phyloP scores from a whole-genome alignment of 2,329 filamentous ascomycete species.

The Xylaria sp. region DNA sequence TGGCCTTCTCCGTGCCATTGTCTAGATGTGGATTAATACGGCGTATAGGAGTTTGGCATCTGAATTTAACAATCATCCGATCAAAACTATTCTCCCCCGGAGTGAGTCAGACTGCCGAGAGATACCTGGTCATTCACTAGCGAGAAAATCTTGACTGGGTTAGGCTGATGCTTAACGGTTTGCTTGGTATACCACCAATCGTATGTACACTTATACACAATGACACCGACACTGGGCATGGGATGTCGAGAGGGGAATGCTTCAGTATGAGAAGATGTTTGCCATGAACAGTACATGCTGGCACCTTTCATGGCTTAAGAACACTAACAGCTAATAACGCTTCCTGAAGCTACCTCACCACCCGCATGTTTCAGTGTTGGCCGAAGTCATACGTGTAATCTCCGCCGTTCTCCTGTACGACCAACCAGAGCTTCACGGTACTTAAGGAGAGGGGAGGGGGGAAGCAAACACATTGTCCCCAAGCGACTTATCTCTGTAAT shows the following conservation, averaged over 20 bases:
- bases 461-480: slow-evolving; percentile 23
- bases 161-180: not conserved
- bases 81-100: too few relatives aligned
- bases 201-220: not conserved
- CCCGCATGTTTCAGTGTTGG: slow-evolving; percentile 27
- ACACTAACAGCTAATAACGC: slow-evolving; percentile 16
- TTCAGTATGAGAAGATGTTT: not conserved
- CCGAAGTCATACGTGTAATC: slow-evolving; percentile 33
- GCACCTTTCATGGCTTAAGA: not conserved
- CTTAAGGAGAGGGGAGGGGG: too few relatives aligned
- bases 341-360: slow-evolving; percentile 20
- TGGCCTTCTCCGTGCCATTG: not conserved
- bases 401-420: slow-evolving; percentile 24
- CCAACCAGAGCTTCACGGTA: slow-evolving; percentile 22
- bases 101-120: too few relatives aligned
- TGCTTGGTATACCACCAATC: not conserved
- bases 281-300: not conserved
- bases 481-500: slow-evolving; percentile 7
- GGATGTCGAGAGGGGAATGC: not conserved
- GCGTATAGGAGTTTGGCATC: too few relatives aligned
- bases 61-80: too few relatives aligned
- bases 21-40: too few relatives aligned
- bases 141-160: too few relatives aligned
- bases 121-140: too few relatives aligned
- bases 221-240: not conserved